These are phyloP conservation scores for Marsdenia floribunda DNA, from an alignment of 257 asterid genomes.

Conservation along the genomic window DNA sequence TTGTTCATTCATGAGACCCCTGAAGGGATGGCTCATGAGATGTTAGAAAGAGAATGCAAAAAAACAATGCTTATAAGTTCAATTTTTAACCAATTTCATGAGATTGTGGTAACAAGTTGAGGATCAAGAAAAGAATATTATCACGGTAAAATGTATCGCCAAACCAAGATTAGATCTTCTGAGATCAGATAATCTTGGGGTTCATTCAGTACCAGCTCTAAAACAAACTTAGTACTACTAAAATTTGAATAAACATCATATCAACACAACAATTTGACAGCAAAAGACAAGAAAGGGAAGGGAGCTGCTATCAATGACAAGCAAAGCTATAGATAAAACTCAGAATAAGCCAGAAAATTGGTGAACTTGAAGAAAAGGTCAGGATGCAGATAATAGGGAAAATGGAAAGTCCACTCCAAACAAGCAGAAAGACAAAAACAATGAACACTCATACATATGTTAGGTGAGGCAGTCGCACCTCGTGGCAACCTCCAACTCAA, in stretches of 20 bases:
- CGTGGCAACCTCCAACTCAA: conserved; percentile 94
- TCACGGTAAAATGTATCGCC: neutral
- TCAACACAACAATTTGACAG: neutral
- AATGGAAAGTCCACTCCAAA: neutral
- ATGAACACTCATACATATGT: neutral
- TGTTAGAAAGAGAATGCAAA: neutral
- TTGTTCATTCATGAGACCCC: neutral
- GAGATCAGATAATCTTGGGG: neutral
- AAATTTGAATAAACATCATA: neutral
- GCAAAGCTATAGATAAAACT: neutral
- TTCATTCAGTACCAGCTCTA: neutral
- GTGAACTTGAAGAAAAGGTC: neutral
- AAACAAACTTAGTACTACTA: neutral
- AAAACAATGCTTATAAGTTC: no score
- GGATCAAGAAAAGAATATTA: neutral
- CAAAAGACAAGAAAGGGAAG: neutral
- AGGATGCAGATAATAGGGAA: neutral
- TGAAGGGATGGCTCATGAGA: neutral
- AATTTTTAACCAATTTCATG: neutral
- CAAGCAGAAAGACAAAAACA: neutral
- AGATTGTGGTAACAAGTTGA: neutral
- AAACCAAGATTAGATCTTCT: neutral
- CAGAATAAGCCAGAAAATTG: neutral
- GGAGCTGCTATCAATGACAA: neutral
- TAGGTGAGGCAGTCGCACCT: conserved; percentile 42